These are phyloP conservation scores for Kodamaea anthophila DNA, from an alignment of 1,139 yeast genomes.

Conservation along the genomic window DNA sequence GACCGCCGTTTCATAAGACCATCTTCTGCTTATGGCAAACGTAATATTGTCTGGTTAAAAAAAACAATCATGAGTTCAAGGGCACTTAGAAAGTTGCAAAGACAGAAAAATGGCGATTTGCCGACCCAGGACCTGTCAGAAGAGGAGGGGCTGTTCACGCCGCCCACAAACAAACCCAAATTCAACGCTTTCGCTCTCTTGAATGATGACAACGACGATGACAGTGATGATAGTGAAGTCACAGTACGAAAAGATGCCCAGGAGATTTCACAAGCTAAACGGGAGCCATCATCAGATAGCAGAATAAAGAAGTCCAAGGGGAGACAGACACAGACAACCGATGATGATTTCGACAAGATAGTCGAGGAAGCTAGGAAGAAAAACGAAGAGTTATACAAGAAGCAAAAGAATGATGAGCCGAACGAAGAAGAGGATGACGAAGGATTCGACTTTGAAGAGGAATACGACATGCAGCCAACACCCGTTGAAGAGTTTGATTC, in stretches of 20 bases:
- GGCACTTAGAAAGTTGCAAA: constrained; percentile 50
- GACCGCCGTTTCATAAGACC: too few species aligned
- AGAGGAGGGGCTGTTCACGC: constrained; percentile 8
- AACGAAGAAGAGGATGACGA: constrained; percentile 14
- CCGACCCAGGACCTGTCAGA: constrained; percentile 28
- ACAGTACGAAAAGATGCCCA: constrained; percentile 7
- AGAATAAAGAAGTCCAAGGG: constrained; percentile 4
- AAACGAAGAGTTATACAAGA: constrained; percentile 19
- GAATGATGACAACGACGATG: constrained; percentile 19
- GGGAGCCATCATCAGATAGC: constrained; percentile 13
- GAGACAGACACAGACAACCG: constrained; percentile 13
- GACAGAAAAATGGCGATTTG: constrained; percentile 39
- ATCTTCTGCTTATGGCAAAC: too few species aligned
- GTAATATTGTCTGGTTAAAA: not conserved
- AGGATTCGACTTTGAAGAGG: constrained; percentile 27
- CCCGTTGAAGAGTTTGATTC: constrained; percentile 34
- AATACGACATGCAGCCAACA: constrained; percentile 26
- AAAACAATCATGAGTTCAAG: constrained; percentile 54
- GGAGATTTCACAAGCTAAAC: constrained; percentile 27
- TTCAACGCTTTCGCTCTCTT: constrained; percentile 53
- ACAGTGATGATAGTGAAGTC: constrained; percentile 9
- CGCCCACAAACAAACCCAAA: constrained; percentile 14
- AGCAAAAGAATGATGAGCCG: not conserved
- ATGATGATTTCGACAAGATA: constrained; percentile 38
- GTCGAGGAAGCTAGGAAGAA: constrained; percentile 29